Percentiles rank a stretch among this genome's conserved stretches.
phyloP scores from a whole-genome alignment of 2,329 filamentous ascomycete genomes.

The Metarhizium guizhouense region DNA sequence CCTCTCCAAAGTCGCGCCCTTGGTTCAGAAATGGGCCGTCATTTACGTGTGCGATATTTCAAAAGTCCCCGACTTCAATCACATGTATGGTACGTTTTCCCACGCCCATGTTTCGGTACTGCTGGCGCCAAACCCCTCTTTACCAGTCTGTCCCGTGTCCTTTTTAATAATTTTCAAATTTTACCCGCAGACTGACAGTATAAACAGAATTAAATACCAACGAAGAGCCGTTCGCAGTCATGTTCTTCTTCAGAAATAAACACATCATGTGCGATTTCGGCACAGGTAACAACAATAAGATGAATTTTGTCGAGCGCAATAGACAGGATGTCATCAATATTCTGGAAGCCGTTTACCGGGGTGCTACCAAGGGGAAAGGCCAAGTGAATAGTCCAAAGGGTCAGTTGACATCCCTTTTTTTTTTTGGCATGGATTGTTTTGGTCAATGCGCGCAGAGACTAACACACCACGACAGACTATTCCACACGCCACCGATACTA shows the following conservation, averaged over 20 bases:
- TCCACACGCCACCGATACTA: conserved; percentile 30
- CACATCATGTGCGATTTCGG: conserved; percentile 99
- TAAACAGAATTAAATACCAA: conserved; percentile 7
- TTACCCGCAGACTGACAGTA: no score
- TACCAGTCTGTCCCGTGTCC: neutral
- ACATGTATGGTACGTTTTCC: conserved; percentile 64
- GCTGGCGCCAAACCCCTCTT: neutral
- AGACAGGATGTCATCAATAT: conserved; percentile 99
- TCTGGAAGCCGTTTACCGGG: conserved; percentile 93
- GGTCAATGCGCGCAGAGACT: neutral
- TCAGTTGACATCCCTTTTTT: neutral
- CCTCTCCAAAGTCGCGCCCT: conserved; percentile 86
- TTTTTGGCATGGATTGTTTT: neutral
- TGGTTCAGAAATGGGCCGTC: conserved; percentile 86
- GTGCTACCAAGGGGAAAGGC: conserved; percentile 97
- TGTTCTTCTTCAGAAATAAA: conserved; percentile 97
- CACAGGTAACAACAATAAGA: conserved; percentile 97
- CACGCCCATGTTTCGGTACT: neutral
- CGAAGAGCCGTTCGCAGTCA: conserved; percentile 77
- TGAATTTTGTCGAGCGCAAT: conserved; percentile 90
- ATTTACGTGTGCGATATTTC: conserved; percentile 94
- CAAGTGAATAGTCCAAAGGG: conserved; percentile 92
- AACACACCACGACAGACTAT: conserved; percentile 17
- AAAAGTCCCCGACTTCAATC: conserved; percentile 84
- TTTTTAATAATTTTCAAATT: neutral